phyloP scores from a whole-genome alignment of 805 yeast species.

The Saccharomycopsis microspora region DNA sequence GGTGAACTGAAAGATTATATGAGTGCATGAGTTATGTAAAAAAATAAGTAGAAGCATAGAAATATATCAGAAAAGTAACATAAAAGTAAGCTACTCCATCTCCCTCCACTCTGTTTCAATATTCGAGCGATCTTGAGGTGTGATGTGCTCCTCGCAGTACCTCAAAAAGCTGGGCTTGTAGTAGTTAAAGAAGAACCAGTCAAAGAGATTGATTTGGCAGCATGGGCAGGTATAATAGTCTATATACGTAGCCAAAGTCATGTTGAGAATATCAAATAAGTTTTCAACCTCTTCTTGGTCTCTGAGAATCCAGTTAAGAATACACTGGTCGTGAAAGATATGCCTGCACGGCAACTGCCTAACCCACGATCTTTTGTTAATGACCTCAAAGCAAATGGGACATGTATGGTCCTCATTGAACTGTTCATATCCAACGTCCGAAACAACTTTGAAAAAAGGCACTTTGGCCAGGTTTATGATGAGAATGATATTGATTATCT shows the following conservation, averaged over 20 bases:
- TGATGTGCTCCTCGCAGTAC: background rate
- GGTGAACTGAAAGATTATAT: no score
- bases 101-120: conserved; percentile 4
- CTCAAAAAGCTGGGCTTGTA: conserved; percentile 5
- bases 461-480: background rate
- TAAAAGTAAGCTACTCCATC: background rate
- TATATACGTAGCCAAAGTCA: background rate
- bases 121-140: background rate
- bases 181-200: conserved; percentile 6
- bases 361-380: background rate
- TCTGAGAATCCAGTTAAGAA: conserved; percentile 3
- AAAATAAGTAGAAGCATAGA: background rate
- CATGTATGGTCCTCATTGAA: background rate
- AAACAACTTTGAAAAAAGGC: background rate
- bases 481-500: background rate
- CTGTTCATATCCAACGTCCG: background rate
- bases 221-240: conserved; percentile 3
- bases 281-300: background rate
- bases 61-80: background rate
- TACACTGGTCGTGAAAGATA: conserved; percentile 3
- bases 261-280: background rate
- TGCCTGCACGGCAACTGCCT: conserved; percentile 6
- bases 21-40: no score
- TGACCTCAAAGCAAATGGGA: conserved; percentile 2
- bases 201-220: conserved; percentile 5